These are phyloP conservation scores for Phytophthora pini DNA, from an alignment of 352 stramenopile genomes.

Conservation along the genomic window DNA sequence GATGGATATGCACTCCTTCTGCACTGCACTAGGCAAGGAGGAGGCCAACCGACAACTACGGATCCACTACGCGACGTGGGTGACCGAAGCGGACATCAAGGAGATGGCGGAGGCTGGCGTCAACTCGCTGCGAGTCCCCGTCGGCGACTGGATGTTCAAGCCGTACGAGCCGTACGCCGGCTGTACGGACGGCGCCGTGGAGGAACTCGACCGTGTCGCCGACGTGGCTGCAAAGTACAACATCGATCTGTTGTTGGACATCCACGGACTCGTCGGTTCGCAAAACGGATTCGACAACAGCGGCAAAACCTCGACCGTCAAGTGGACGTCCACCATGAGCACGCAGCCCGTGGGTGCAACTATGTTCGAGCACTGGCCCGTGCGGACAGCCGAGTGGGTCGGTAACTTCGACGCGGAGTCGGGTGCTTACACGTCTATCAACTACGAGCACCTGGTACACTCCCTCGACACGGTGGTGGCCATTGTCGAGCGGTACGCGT, in stretches of 20 bases:
- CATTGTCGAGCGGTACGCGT: slow-evolving; percentile 88
- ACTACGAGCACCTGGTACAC: slow-evolving; percentile 65
- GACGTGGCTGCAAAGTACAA: slow-evolving; percentile 29
- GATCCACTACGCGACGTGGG: background rate
- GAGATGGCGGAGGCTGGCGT: background rate
- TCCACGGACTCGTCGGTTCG: background rate
- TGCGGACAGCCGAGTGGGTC: background rate
- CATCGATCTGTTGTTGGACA: background rate
- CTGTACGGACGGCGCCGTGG: background rate
- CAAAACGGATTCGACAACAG: background rate
- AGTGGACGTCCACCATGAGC: background rate
- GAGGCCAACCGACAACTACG: background rate
- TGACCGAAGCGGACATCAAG: background rate
- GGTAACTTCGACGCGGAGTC: background rate
- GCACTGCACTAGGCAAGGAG: background rate
- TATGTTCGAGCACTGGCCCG: background rate
- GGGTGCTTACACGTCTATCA: background rate
- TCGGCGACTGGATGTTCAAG: slow-evolving; percentile 1
- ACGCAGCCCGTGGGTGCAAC: background rate
- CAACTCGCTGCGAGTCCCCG: background rate
- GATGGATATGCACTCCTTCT: background rate
- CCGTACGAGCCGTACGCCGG: background rate
- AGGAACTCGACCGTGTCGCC: background rate
- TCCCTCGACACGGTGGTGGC: slow-evolving; percentile 83
- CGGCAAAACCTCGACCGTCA: background rate